Evolutionary conservation across 2,329 filamentous ascomycete species (phyloP), one percentile per base, ranked within the genome.

Genomic region (Colletotrichum navitas): DNA sequence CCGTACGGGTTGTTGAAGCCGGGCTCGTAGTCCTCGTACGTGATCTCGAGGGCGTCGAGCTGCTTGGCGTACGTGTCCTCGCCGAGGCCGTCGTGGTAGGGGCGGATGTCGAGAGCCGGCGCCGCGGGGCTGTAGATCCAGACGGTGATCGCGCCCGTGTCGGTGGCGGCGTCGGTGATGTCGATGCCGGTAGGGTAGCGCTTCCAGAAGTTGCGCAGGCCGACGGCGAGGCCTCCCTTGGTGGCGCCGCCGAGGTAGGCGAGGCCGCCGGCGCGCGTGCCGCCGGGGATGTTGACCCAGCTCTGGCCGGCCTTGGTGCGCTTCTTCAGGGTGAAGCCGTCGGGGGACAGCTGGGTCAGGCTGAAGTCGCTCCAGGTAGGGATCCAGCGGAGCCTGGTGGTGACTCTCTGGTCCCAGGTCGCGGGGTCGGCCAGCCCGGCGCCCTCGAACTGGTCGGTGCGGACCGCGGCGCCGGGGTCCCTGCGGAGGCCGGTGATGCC

Each of bases 191-290:
- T 88, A 0, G 89, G 89, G 73, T 89, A 90, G 21, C 87, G 83
- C 80, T 91, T 88, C 89, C 89, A 91, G 76, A 91, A 91, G 74
- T 91, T 85, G 3, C 86, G 84, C 58, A 89, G 81, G 0, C 87
- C 88, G 6, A 91, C 77, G 1, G 87, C 89, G 1, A 91, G 81
- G 16, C 89, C 89, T n/a, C 89, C 89, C 3, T 80, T 78, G 0
- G 83, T 85, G 6, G 88, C 86, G 12, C 86, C 85, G 2, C 89
- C 89, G 0, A 91, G 83, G 73, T 91, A 91, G 0, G 85, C 87
- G 0, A 90, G 79, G 0, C 89, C 89, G 0, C 84, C 85, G 1
- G 89, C 83, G 1, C 87, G 83, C 1, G 85, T 88, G 2, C 87
- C 87, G 0, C 86, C 88, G 0, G 87, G 85, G 14, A 90, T 87